Conservation (phyloP, 2,329 filamentous ascomycete genomes). For the Thielaviopsis punctulata region DNA sequence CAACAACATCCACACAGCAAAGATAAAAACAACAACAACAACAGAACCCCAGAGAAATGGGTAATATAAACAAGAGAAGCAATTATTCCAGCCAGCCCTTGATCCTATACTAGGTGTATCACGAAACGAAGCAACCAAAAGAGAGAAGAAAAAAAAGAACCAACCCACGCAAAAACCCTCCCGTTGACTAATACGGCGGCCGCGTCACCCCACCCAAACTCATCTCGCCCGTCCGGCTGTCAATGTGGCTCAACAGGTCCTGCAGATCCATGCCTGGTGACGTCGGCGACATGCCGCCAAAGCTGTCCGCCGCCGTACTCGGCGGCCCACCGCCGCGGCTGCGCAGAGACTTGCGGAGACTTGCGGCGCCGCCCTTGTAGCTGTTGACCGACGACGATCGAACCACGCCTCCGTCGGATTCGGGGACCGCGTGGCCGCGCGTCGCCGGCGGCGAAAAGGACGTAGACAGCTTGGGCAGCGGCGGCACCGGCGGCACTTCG, state of each 20-base stretch:
- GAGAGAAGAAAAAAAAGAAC: background rate
- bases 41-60: background rate
- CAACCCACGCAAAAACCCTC: background rate
- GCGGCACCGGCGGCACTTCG: conserved; percentile 38
- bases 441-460: conserved; percentile 12
- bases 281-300: conserved; percentile 5
- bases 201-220: conserved; percentile 28
- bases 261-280: conserved; percentile 26
- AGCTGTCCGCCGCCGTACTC: conserved; percentile 5
- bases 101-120: background rate
- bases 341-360: conserved; percentile 2
- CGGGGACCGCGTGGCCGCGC: conserved; percentile 9
- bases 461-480: conserved; percentile 26
- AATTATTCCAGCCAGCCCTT: background rate
- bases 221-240: conserved; percentile 29
- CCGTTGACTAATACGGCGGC: conserved; percentile 31
- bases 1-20: background rate
- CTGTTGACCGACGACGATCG: conserved; percentile 7
- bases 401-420: background rate
- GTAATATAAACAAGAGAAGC: conserved; percentile 1
- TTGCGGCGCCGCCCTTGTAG: background rate
- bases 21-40: background rate
- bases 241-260: conserved; percentile 32
- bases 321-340: conserved; percentile 2
- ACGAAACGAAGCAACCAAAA: background rate